phyloP scores from a whole-genome alignment of 257 asterid species.

The Prunella vulgaris region DNA sequence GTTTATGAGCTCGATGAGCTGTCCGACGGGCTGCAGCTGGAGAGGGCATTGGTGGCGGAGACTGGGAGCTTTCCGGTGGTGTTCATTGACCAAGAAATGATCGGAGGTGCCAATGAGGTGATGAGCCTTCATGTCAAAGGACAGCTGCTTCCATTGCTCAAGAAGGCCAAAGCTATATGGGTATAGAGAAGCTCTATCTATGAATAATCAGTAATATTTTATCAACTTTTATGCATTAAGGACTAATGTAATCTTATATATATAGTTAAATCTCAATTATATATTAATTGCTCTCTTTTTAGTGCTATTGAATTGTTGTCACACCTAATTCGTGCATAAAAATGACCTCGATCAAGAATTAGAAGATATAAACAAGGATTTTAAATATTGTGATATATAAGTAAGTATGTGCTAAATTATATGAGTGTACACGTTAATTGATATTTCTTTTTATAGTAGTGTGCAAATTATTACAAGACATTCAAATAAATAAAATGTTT shows the following conservation, averaged over 20 bases:
- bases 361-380: no score
- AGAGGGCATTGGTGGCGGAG: constrained; percentile 36
- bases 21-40: constrained; percentile 57
- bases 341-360: no score
- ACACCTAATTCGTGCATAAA: no score
- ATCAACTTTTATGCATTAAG: constrained; percentile 13
- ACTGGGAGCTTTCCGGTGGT: constrained; percentile 53
- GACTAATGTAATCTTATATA: constrained; percentile 17
- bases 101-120: constrained; percentile 70
- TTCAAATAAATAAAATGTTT: no score
- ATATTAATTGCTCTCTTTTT: no score
- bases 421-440: no score
- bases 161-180: constrained; percentile 81
- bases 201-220: constrained; percentile 19
- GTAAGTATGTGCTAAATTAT: no score
- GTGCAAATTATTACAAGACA: no score
- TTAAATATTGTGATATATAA: no score
- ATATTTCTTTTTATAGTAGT: no score
- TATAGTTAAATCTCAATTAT: no score
- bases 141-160: constrained; percentile 56
- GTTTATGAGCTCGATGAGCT: constrained; percentile 62
- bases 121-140: constrained; percentile 78
- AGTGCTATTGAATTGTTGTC: no score
- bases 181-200: constrained; percentile 18
- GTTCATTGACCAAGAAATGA: constrained; percentile 53